Conservation (phyloP, 129 eudicot species). For the Smallanthus sonchifolius region DNA sequence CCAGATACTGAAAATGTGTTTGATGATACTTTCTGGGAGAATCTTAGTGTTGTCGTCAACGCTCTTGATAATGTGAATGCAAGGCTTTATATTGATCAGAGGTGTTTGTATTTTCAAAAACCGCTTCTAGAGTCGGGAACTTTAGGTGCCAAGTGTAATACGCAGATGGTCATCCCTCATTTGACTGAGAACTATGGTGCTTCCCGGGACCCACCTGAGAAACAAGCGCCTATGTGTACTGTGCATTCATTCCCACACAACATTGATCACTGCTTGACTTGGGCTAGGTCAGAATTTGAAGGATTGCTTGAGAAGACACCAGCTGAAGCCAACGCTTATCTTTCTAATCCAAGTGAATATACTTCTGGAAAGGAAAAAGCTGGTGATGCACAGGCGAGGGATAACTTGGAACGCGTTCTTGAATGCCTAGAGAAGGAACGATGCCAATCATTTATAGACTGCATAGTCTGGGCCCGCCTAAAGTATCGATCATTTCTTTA, state of each 20-base stretch:
- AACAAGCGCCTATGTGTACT: constrained; percentile 94
- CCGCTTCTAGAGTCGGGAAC: constrained; percentile 96
- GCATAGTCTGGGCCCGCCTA: constrained; percentile 87
- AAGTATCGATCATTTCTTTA: constrained; percentile 35
- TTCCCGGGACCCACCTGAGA: constrained; percentile 95
- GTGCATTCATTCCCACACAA: constrained; percentile 95
- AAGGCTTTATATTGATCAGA: constrained; percentile 82
- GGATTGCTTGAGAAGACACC: constrained; percentile 93
- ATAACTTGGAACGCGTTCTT: constrained; percentile 77
- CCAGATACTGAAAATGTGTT: constrained; percentile 84
- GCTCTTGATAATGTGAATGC: constrained; percentile 92
- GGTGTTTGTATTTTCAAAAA: constrained; percentile 90
- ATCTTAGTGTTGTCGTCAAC: constrained; percentile 64
- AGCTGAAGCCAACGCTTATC: constrained; percentile 81
- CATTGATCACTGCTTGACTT: constrained; percentile 92
- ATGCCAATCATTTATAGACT: constrained; percentile 68
- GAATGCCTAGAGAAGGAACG: constrained; percentile 82
- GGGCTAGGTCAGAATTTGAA: constrained; percentile 97
- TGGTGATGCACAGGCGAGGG: constrained; percentile 95
- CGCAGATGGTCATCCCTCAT: constrained; percentile 94
- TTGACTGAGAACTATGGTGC: constrained; percentile 94
- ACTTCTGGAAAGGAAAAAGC: constrained; percentile 61
- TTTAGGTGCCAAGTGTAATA: constrained; percentile 90
- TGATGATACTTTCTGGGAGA: constrained; percentile 81
- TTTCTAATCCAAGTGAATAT: constrained; percentile 63